These are phyloP conservation scores for Leucocoprinus leucothites DNA, from an alignment of 768 basidiomycete genomes.

Conservation along the genomic window DNA sequence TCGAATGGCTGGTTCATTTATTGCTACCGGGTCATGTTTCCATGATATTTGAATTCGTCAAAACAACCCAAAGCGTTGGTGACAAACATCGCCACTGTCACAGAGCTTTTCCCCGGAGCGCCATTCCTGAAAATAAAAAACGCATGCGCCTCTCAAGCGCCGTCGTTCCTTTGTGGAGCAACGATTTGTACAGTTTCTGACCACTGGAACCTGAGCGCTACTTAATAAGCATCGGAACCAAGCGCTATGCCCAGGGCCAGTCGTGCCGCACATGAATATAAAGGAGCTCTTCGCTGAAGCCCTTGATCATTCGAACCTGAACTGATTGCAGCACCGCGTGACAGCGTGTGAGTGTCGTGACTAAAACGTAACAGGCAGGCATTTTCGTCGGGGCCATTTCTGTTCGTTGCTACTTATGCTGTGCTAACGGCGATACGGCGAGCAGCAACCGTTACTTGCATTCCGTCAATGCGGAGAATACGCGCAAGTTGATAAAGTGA, in stretches of 20 bases:
- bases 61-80: background rate
- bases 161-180: background rate
- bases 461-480: constrained; percentile 1
- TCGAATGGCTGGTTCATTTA: background rate
- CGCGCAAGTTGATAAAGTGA: background rate
- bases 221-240: too few relatives aligned
- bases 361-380: background rate
- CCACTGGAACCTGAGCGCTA: too few relatives aligned
- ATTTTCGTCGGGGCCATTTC: background rate
- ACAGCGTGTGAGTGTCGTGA: background rate
- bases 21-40: background rate
- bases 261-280: too few relatives aligned
- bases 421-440: constrained; percentile 1
- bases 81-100: constrained; percentile 8
- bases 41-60: background rate
- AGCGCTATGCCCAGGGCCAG: too few relatives aligned
- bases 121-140: background rate
- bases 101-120: constrained; percentile 2
- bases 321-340: too few relatives aligned
- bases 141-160: background rate
- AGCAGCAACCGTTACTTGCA: constrained; percentile 2
- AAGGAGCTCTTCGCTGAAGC: too few relatives aligned
- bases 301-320: too few relatives aligned
- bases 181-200: too few relatives aligned
- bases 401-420: constrained; percentile 11